These are phyloP conservation scores for Erysimum cheiri DNA, from an alignment of 441 rosid genomes.

Conservation along the genomic window DNA sequence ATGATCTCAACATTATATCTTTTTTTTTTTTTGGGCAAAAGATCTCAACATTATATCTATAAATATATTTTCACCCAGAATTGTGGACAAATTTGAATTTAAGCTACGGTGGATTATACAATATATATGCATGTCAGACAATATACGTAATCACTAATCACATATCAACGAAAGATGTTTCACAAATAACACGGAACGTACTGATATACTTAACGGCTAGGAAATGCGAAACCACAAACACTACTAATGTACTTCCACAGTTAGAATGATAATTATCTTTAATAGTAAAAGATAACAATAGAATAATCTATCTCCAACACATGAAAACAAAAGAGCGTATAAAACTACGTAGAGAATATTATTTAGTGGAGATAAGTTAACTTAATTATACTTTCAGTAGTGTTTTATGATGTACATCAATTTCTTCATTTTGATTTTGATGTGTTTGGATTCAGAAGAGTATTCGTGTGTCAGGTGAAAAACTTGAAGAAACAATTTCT, in stretches of 20 bases:
- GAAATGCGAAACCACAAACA: background rate
- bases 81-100: too few relatives aligned
- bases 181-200: background rate
- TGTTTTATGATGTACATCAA: slow-evolving; percentile 28
- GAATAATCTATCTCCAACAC: background rate
- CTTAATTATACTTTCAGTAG: background rate
- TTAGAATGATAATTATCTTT: background rate
- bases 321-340: background rate
- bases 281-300: background rate
- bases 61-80: too few relatives aligned
- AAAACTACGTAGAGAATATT: background rate
- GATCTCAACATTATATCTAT: too few relatives aligned
- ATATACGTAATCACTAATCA: too few relatives aligned
- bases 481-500: background rate
- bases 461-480: slow-evolving; percentile 24
- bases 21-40: too few relatives aligned
- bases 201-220: background rate
- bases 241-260: slow-evolving; percentile 1
- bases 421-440: slow-evolving; percentile 17
- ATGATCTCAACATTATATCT: too few relatives aligned
- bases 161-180: background rate
- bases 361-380: background rate
- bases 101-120: too few relatives aligned
- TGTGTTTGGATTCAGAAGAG: background rate
- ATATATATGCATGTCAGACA: too few relatives aligned